These are phyloP conservation scores for Malus sieversii DNA, from an alignment of 306 rosid genomes.

Conservation along the genomic window DNA sequence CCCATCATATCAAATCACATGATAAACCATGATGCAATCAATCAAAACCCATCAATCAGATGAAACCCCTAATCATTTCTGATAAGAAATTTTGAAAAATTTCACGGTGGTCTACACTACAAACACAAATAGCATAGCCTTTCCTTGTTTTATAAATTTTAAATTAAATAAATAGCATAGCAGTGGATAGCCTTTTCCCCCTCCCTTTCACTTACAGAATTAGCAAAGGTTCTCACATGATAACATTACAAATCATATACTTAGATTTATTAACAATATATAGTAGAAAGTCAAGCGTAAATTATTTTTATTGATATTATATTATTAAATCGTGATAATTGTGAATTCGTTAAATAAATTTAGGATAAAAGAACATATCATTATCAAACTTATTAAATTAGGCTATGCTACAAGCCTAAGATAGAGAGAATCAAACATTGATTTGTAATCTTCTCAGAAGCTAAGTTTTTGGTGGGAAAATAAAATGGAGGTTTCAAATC, in stretches of 20 bases:
- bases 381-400: background rate
- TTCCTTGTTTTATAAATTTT: background rate
- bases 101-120: slow-evolving; percentile 8
- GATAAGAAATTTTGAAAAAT: slow-evolving; percentile 27
- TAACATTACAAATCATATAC: too few relatives aligned
- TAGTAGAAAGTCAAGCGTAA: too few relatives aligned
- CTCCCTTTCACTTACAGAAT: background rate
- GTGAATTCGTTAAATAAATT: background rate
- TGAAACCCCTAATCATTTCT: slow-evolving; percentile 54
- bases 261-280: too few relatives aligned
- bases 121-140: background rate
- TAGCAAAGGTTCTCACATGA: too few relatives aligned
- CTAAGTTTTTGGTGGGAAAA: slow-evolving; percentile 7
- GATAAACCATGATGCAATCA: slow-evolving; percentile 16
- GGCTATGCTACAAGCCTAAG: background rate
- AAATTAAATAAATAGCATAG: too few relatives aligned
- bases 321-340: too few relatives aligned
- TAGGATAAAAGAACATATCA: background rate
- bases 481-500: background rate
- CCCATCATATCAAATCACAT: background rate
- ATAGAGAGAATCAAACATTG: background rate
- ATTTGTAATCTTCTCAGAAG: slow-evolving; percentile 7
- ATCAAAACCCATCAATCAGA: slow-evolving; percentile 31
- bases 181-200: background rate
- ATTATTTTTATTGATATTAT: too few relatives aligned